Conservation (phyloP, 2,329 filamentous ascomycete genomes). For the Ophiostoma pallidulum region DNA sequence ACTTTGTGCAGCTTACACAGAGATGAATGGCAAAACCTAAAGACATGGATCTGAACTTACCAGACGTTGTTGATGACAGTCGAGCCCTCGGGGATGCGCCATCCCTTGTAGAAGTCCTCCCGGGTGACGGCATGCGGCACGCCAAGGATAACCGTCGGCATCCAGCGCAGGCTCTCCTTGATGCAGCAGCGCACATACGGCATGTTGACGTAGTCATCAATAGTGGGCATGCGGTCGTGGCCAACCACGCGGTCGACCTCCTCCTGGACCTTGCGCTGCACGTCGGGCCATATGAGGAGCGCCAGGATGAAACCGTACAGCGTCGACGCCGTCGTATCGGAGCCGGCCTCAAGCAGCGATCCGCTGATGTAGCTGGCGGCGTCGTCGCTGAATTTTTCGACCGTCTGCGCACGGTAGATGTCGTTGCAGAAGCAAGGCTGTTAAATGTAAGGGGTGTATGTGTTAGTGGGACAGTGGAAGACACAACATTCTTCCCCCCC, state of each 20-base stretch:
- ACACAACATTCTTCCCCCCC: too few relatives aligned
- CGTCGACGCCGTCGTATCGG: conserved; percentile 33
- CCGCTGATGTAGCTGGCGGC: conserved; percentile 25
- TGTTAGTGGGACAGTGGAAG: too few relatives aligned
- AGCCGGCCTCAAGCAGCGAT: conserved; percentile 29
- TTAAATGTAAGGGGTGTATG: too few relatives aligned
- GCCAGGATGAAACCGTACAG: conserved; percentile 36
- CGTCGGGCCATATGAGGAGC: conserved; percentile 32
- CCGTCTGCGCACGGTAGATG: conserved; percentile 15
- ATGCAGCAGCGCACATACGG: conserved; percentile 34
- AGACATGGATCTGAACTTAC: too few relatives aligned
- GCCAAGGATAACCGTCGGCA: conserved; percentile 30
- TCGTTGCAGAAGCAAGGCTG: conserved; percentile 11
- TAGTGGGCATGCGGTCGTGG: conserved; percentile 26
- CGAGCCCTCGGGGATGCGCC: conserved; percentile 36
- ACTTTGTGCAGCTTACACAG: too few relatives aligned
- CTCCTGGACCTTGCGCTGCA: conserved; percentile 31
- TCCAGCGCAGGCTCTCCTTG: conserved; percentile 37
- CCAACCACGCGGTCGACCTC: conserved; percentile 35
- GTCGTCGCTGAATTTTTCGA: conserved; percentile 23
- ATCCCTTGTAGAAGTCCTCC: conserved; percentile 35
- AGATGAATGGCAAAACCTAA: too few relatives aligned
- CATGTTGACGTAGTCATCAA: conserved; percentile 28
- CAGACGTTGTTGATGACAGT: conserved; percentile 32
- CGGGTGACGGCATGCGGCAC: conserved; percentile 32